Conservation (phyloP, 2,329 filamentous ascomycete species). For the Epichloe bromicola region DNA sequence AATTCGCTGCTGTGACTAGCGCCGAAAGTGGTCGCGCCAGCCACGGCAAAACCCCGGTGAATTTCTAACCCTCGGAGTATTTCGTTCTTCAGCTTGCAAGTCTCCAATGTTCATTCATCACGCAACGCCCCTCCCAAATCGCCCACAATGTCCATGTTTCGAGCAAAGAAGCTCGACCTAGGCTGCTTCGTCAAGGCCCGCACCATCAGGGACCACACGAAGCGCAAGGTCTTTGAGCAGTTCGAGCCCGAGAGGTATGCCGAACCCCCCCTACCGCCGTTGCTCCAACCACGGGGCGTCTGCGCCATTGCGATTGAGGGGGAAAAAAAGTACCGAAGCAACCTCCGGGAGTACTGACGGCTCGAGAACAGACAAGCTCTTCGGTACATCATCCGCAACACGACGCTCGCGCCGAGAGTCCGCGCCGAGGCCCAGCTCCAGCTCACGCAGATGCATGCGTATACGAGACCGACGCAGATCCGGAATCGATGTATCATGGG, state of each 20-base stretch:
- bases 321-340: background rate
- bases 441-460: conserved; percentile 88
- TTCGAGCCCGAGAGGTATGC: conserved; percentile 75
- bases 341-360: too few relatives aligned
- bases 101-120: background rate
- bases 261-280: background rate
- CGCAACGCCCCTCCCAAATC: background rate
- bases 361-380: conserved; percentile 61
- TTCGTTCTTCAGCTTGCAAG: background rate
- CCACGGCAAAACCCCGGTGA: background rate
- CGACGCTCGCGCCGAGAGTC: conserved; percentile 64
- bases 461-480: conserved; percentile 87
- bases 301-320: background rate
- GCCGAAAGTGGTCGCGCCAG: background rate
- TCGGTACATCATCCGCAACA: conserved; percentile 88
- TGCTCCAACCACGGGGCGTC: background rate
- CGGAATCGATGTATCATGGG: conserved; percentile 86
- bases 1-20: too few relatives aligned
- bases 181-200: conserved; percentile 78
- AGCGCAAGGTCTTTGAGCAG: conserved; percentile 82
- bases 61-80: background rate
- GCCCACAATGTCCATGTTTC: conserved; percentile 66
- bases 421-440: conserved; percentile 89
- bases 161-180: conserved; percentile 80
- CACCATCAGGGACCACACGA: conserved; percentile 87